Evolutionary conservation across 495 filamentous ascomycete genomes (phyloP).

Genomic region (Neurospora intermedia): DNA sequence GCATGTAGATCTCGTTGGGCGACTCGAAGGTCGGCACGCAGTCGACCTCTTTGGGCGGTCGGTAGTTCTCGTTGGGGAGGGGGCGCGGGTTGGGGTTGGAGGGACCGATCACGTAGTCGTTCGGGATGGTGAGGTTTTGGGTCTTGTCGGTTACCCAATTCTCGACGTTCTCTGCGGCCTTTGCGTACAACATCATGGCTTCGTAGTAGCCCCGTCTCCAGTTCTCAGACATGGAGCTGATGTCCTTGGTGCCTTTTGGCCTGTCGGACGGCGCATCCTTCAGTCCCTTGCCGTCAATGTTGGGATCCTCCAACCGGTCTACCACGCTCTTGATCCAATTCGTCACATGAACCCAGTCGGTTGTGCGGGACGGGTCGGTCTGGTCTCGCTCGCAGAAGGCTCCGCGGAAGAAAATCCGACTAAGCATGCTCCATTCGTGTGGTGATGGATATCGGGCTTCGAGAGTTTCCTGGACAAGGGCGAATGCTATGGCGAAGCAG

Average conservation of each 20-base stretch:
- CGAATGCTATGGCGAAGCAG: conserved; percentile 42
- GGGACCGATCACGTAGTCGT: conserved; percentile 61
- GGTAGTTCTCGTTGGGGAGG: conserved; percentile 44
- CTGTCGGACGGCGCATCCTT: conserved; percentile 24
- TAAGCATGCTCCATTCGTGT: conserved; percentile 58
- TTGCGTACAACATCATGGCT: conserved; percentile 62
- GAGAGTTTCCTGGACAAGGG: conserved; percentile 54
- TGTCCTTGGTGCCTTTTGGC: conserved; percentile 39
- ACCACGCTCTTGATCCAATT: conserved; percentile 44
- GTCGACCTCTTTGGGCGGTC: conserved; percentile 58
- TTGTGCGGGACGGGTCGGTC: conserved; percentile 34
- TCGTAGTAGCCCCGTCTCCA: conserved; percentile 81
- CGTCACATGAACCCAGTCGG: conserved; percentile 56
- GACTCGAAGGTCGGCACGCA: conserved; percentile 50
- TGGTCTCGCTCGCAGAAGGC: conserved; percentile 47
- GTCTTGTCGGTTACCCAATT: conserved; percentile 62
- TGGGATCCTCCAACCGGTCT: conserved; percentile 50
- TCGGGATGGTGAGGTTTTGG: conserved; percentile 50
- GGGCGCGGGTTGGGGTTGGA: conserved; percentile 74
- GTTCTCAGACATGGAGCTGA: conserved; percentile 60
- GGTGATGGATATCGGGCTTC: conserved; percentile 68
- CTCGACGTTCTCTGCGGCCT: conserved; percentile 69
- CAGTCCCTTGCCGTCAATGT: conserved; percentile 56
- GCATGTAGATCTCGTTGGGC: conserved; percentile 64
- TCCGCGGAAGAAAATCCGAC: conserved; percentile 48